phyloP scores from a whole-genome alignment of 768 basidiomycete genomes.

The Phylloporus arenicola region DNA sequence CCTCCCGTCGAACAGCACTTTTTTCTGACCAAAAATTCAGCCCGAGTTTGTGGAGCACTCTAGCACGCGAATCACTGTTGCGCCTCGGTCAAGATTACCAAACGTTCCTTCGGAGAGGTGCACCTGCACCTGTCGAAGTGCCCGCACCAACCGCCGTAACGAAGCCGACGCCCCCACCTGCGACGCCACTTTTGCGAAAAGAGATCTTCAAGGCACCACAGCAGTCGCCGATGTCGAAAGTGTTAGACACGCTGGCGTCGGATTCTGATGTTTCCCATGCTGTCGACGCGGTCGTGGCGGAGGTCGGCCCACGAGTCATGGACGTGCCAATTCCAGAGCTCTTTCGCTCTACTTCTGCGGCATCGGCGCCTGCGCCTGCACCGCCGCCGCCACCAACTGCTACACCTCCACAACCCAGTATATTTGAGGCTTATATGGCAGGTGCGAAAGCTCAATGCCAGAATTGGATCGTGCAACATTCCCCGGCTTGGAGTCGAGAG shows the following conservation, averaged over 20 bases:
- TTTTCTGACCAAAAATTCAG: constrained; percentile 66
- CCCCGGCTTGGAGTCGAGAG: constrained; percentile 31
- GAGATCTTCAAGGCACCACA: constrained; percentile 36
- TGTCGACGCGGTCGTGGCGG: constrained; percentile 42
- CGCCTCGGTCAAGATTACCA: constrained; percentile 68
- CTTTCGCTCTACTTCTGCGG: constrained; percentile 38
- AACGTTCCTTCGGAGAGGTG: constrained; percentile 54
- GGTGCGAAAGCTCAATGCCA: constrained; percentile 5
- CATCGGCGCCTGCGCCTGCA: constrained; percentile 9
- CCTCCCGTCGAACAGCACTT: constrained; percentile 45
- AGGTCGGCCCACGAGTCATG: constrained; percentile 14
- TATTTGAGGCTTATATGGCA: not conserved
- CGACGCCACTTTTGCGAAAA: constrained; percentile 35
- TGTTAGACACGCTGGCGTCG: constrained; percentile 54
- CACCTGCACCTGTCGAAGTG: constrained; percentile 19
- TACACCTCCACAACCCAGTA: not conserved
- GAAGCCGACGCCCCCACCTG: constrained; percentile 26
- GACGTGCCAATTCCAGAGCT: constrained; percentile 42
- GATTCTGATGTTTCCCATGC: constrained; percentile 53
- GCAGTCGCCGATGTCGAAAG: constrained; percentile 47
- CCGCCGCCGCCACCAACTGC: not conserved
- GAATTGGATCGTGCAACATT: constrained; percentile 14
- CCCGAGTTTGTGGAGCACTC: constrained; percentile 57
- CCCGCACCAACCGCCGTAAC: constrained; percentile 24
- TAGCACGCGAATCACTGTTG: constrained; percentile 55